phyloP scores from a whole-genome alignment of 1,284 basidiomycete species.

The Amylostereum areolatum region DNA sequence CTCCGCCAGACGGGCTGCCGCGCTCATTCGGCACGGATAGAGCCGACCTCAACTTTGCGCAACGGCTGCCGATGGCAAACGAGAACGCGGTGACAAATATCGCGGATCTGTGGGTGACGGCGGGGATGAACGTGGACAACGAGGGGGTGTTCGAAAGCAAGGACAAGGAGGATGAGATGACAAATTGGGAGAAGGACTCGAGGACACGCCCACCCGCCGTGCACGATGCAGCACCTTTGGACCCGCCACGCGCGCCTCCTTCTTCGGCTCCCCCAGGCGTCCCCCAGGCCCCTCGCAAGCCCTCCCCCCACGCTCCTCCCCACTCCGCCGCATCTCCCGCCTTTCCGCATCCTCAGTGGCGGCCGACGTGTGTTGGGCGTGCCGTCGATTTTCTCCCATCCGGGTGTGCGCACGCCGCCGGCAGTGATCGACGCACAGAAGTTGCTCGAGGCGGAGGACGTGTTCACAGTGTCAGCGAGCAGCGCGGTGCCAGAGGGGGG shows the following conservation, averaged over 20 bases:
- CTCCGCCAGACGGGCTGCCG: constrained; percentile 66
- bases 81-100: constrained; percentile 87
- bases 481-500: constrained; percentile 2
- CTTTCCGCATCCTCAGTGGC: no score
- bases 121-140: constrained; percentile 86
- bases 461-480: constrained; percentile 10
- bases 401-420: constrained; percentile 68
- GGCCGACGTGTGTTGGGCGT: constrained; percentile 48
- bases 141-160: constrained; percentile 68
- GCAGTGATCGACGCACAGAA: constrained; percentile 67
- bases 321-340: no score
- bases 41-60: constrained; percentile 75
- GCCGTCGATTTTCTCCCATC: constrained; percentile 75
- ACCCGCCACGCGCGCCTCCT: no score
- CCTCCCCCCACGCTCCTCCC: no score
- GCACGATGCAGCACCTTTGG: no score
- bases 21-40: constrained; percentile 32
- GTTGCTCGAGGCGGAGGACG: constrained; percentile 35
- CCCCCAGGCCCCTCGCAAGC: no score
- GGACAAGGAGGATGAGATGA: constrained; percentile 17
- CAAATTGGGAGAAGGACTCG: constrained; percentile 23
- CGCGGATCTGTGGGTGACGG: constrained; percentile 89
- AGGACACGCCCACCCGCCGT: no score
- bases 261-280: no score
- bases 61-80: constrained; percentile 86